Conservation (phyloP, 2,329 filamentous ascomycete genomes). For the Hirsutella minnesotensis region DNA sequence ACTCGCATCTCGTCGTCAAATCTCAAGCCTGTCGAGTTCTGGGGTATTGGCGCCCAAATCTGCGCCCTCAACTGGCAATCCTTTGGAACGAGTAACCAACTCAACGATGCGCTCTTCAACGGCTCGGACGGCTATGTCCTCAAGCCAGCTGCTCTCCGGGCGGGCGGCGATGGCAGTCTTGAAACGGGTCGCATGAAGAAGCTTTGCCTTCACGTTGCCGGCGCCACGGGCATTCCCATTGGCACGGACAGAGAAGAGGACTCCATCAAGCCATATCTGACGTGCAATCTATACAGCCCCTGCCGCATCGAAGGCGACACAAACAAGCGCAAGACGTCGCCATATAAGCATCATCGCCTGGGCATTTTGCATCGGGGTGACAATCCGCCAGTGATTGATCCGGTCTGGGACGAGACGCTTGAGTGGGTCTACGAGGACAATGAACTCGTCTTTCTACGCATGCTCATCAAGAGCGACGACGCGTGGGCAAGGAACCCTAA, state of each 20-base stretch:
- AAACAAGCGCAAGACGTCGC: constrained; percentile 28
- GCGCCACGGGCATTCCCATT: constrained; percentile 49
- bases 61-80: constrained; percentile 62
- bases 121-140: constrained; percentile 54
- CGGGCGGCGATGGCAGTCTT: constrained; percentile 39
- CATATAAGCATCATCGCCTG: constrained; percentile 46
- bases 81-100: constrained; percentile 52
- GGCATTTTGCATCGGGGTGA: constrained; percentile 45
- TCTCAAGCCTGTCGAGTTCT: constrained; percentile 50
- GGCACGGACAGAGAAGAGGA: constrained; percentile 36
- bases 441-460: constrained; percentile 50
- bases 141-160: constrained; percentile 48
- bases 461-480: constrained; percentile 57
- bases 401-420: constrained; percentile 52
- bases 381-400: constrained; percentile 47
- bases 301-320: constrained; percentile 33
- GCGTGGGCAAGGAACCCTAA: constrained; percentile 50
- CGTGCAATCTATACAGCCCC: constrained; percentile 51
- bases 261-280: constrained; percentile 51
- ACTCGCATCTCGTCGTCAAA: constrained; percentile 57
- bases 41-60: constrained; percentile 56
- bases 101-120: constrained; percentile 56
- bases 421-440: constrained; percentile 60
- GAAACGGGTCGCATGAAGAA: constrained; percentile 33
- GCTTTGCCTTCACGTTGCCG: constrained; percentile 46